Evolutionary conservation across 2,329 filamentous ascomycete genomes (phyloP).

Genomic region (Leptographium wingfieldii): DNA sequence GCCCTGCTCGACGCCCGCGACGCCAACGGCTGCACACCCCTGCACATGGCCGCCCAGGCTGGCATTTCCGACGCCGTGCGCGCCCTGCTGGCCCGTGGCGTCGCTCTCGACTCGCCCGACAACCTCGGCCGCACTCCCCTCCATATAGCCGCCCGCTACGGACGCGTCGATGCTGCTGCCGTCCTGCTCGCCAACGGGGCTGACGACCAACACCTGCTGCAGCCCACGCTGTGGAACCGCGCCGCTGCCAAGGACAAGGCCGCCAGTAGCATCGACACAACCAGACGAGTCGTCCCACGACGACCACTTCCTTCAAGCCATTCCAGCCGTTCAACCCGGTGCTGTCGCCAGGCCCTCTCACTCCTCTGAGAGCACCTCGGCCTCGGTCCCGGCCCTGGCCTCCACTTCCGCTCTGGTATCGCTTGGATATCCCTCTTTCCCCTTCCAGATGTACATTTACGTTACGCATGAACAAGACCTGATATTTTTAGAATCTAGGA

Average conservation of each 20-base stretch:
- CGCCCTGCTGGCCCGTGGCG: conserved; percentile 8
- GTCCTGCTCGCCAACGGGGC: conserved; percentile 18
- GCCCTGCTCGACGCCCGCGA: conserved; percentile 8
- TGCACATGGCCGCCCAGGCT: conserved; percentile 11
- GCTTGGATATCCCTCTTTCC: too few relatives aligned
- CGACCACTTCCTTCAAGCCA: too few relatives aligned
- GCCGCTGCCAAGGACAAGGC: background rate
- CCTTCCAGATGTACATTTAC: too few relatives aligned
- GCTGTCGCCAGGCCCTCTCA: background rate
- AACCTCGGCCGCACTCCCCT: conserved; percentile 7
- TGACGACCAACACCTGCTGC: conserved; percentile 25
- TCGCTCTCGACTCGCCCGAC: conserved; percentile 8
- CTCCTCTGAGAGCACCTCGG: background rate
- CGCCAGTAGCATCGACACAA: background rate
- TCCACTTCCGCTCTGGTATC: too few relatives aligned
- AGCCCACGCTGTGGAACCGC: background rate
- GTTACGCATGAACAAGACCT: too few relatives aligned
- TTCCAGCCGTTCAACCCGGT: background rate
- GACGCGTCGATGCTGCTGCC: background rate
- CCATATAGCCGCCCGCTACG: conserved; percentile 7
- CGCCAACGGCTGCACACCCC: conserved; percentile 10
- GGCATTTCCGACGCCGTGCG: conserved; percentile 1
- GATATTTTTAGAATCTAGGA: too few relatives aligned
- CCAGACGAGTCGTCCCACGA: too few relatives aligned
- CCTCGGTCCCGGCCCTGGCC: too few relatives aligned